These are phyloP conservation scores for Blastobotrys apis DNA, from an alignment of 1,139 yeast genomes.

Conservation along the genomic window DNA sequence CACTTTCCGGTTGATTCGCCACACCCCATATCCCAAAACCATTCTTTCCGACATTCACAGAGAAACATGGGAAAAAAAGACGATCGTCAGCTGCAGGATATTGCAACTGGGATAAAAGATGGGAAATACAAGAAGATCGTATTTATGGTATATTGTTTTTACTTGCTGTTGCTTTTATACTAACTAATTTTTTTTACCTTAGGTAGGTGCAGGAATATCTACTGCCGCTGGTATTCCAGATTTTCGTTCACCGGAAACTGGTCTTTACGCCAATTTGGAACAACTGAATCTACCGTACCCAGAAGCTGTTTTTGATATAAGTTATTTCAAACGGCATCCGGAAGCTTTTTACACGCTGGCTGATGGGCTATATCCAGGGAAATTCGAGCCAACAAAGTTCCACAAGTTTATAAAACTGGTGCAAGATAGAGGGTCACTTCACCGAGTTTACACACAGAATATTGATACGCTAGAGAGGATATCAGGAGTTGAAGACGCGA, in stretches of 20 bases:
- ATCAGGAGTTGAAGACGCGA: slow-evolving; percentile 66
- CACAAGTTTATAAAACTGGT: slow-evolving; percentile 66
- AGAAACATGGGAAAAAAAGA: no score
- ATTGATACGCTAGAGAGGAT: slow-evolving; percentile 86
- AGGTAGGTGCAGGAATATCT: slow-evolving; percentile 78
- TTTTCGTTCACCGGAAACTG: slow-evolving; percentile 85
- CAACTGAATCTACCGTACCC: slow-evolving; percentile 78
- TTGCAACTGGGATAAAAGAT: slow-evolving; percentile 28
- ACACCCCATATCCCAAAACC: no score
- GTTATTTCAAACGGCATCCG: slow-evolving; percentile 69
- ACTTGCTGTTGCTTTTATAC: no score
- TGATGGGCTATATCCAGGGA: slow-evolving; percentile 81
- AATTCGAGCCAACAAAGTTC: slow-evolving; percentile 75
- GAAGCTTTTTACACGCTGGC: slow-evolving; percentile 82
- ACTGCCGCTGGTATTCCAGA: slow-evolving; percentile 92
- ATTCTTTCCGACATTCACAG: no score
- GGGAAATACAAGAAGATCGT: slow-evolving; percentile 32
- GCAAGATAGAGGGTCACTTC: slow-evolving; percentile 56
- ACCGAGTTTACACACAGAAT: slow-evolving; percentile 83
- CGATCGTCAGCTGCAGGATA: slow-evolving; percentile 25
- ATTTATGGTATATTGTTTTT: slow-evolving; percentile 63
- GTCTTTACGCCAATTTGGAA: slow-evolving; percentile 76
- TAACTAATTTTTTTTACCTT: slow-evolving; percentile 52
- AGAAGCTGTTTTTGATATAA: slow-evolving; percentile 92
- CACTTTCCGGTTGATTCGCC: no score